Percentiles rank a stretch among this genome's conserved stretches.
phyloP scores from a whole-genome alignment of 768 basidiomycete genomes.

The Xanthoconium stramineum region DNA sequence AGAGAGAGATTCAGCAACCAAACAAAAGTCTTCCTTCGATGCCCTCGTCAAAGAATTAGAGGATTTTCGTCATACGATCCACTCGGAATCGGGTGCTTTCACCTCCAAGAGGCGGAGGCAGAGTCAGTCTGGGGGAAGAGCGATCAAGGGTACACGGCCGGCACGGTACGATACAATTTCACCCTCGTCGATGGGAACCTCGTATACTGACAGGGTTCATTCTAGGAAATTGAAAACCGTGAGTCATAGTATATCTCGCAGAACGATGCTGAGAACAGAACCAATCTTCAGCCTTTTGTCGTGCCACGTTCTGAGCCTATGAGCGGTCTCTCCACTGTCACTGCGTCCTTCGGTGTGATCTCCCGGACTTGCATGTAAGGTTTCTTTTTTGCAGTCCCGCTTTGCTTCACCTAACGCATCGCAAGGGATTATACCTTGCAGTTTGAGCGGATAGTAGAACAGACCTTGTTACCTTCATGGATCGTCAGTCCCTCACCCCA shows the following conservation, averaged over 20 bases:
- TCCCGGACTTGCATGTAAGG: constrained; percentile 8
- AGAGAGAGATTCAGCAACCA: constrained; percentile 4
- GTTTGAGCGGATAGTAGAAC: constrained; percentile 5
- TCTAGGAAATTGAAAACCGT: constrained; percentile 11
- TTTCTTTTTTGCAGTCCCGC: not conserved
- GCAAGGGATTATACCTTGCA: constrained; percentile 6
- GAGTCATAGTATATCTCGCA: not conserved
- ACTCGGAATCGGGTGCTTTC: not conserved
- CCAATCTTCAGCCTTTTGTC: not conserved
- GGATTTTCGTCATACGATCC: not conserved
- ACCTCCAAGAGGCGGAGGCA: not conserved
- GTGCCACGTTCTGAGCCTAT: not conserved
- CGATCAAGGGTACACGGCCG: not conserved
- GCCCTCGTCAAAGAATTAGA: constrained; percentile 9
- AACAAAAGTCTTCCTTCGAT: constrained; percentile 12
- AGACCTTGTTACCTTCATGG: not conserved
- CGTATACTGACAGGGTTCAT: not conserved
- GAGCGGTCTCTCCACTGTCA: constrained; percentile 2
- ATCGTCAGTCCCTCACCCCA: not conserved
- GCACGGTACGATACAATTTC: constrained; percentile 1
- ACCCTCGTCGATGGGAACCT: not conserved
- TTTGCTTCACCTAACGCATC: not conserved
- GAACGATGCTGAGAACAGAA: not conserved
- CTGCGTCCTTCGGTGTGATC: constrained; percentile 2
- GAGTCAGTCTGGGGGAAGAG: not conserved